These are phyloP conservation scores for Singerocomus rubriflavus DNA, from an alignment of 1,284 basidiomycete genomes.

Conservation along the genomic window DNA sequence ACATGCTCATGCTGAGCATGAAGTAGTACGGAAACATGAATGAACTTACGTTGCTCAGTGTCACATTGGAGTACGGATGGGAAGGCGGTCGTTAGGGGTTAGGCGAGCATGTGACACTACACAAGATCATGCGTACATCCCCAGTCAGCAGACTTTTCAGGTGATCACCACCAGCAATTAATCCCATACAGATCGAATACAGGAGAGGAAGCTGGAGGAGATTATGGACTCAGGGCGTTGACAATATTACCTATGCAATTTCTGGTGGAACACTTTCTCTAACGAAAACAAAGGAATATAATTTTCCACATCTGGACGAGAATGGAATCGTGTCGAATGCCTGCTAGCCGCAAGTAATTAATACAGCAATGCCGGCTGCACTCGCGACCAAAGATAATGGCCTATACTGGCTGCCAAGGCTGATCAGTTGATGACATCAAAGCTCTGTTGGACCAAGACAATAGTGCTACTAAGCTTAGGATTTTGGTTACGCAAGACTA, in stretches of 20 bases:
- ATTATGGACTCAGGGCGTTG: conserved; percentile 12
- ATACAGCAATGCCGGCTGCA: conserved; percentile 17
- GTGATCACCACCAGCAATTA: conserved; percentile 5
- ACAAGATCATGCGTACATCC: neutral
- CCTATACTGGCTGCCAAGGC: conserved; percentile 3
- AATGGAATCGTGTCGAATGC: conserved; percentile 7
- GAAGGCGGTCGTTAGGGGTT: conserved; percentile 5
- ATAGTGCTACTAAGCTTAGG: no score
- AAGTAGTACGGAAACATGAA: neutral
- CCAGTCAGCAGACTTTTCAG: conserved; percentile 4
- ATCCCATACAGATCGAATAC: conserved; percentile 3
- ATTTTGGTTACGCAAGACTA: no score
- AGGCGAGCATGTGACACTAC: neutral
- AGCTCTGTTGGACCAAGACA: no score
- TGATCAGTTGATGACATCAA: neutral
- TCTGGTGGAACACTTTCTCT: conserved; percentile 1
- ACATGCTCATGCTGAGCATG: conserved; percentile 17
- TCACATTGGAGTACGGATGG: neutral
- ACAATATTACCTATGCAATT: conserved; percentile 11
- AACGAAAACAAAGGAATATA: neutral
- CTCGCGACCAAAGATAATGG: conserved; percentile 3
- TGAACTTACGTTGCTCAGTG: conserved; percentile 15
- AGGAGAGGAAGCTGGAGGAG: no score
- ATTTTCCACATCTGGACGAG: no score
- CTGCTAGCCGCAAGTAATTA: conserved; percentile 11